phyloP scores from a whole-genome alignment of 139 green algal genomes.

The Ulvella scutata region DNA sequence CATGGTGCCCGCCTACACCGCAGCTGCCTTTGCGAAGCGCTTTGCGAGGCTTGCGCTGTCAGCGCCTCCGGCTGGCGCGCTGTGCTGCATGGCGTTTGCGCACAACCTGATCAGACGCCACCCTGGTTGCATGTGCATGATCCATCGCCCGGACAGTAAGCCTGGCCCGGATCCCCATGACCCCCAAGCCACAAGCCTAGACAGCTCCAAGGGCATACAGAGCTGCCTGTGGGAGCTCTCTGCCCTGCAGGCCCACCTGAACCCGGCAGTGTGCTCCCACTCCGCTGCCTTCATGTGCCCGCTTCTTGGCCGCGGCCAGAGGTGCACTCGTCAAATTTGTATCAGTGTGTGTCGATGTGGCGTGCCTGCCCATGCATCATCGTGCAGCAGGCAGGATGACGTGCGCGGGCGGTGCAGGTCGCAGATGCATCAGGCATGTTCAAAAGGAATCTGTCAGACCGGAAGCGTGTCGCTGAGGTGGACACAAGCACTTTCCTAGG shows the following conservation, averaged over 20 bases:
- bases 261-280: constrained; percentile 41
- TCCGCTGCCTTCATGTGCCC: neutral
- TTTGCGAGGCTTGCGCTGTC: constrained; percentile 64
- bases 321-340: neutral
- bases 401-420: neutral
- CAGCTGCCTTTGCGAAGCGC: constrained; percentile 85
- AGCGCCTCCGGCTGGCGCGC: constrained; percentile 50
- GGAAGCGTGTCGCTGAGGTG: constrained; percentile 60
- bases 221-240: constrained; percentile 91
- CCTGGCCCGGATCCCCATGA: constrained; percentile 35
- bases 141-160: constrained; percentile 43
- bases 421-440: neutral
- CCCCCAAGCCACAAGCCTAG: constrained; percentile 38
- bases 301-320: neutral
- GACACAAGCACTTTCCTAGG: constrained; percentile 39
- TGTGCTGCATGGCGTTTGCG: constrained; percentile 69
- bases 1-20: constrained; percentile 87
- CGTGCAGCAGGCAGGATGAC: neutral
- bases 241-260: constrained; percentile 62
- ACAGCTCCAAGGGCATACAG: constrained; percentile 58
- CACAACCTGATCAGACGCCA: constrained; percentile 93
- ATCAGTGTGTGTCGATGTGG: neutral
- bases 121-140: constrained; percentile 59
- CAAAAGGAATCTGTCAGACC: constrained; percentile 29
- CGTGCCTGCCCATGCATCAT: neutral